phyloP scores from a whole-genome alignment of 2,329 filamentous ascomycete species.

The Penicillium crustosum region DNA sequence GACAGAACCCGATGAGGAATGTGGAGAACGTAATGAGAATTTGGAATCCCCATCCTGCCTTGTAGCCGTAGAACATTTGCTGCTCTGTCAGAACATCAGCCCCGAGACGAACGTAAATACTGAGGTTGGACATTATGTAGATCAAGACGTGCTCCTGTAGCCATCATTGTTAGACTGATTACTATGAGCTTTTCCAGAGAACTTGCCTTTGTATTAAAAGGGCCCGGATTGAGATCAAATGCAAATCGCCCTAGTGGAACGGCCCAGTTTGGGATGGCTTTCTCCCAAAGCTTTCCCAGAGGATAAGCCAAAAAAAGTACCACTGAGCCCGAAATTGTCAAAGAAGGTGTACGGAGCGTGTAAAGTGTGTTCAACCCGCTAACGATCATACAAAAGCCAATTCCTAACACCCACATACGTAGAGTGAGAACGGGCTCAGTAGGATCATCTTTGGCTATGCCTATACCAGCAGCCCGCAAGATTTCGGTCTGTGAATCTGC shows the following conservation, averaged over 20 bases:
- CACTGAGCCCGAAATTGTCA: slow-evolving; percentile 27
- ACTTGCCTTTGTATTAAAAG: slow-evolving; percentile 32
- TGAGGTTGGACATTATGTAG: slow-evolving; percentile 33
- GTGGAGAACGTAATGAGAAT: slow-evolving; percentile 60
- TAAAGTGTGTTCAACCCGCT: slow-evolving; percentile 51
- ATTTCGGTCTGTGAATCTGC: slow-evolving; percentile 17
- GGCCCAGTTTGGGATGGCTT: slow-evolving; percentile 22
- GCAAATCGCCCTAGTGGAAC: slow-evolving; percentile 33
- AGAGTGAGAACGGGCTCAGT: slow-evolving; percentile 28
- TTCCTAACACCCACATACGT: slow-evolving; percentile 47
- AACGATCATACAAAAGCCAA: slow-evolving; percentile 42
- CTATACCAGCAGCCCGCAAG: slow-evolving; percentile 41
- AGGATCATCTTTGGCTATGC: slow-evolving; percentile 51
- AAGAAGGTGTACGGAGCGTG: slow-evolving; percentile 36
- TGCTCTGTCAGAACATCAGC: slow-evolving; percentile 31
- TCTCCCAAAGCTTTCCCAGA: slow-evolving; percentile 37
- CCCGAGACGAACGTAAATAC: slow-evolving; percentile 28
- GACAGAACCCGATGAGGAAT: slow-evolving; percentile 61
- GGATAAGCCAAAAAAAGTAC: slow-evolving; percentile 38
- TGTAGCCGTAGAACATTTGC: slow-evolving; percentile 29
- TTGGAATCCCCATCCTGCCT: slow-evolving; percentile 29
- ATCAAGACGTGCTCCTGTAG: slow-evolving; percentile 27
- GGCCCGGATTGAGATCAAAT: slow-evolving; percentile 38
- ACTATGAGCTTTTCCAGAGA: not conserved
- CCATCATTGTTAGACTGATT: not conserved